Conservation (phyloP, 1,284 basidiomycete species). For the Malassezia yamatoensis region DNA sequence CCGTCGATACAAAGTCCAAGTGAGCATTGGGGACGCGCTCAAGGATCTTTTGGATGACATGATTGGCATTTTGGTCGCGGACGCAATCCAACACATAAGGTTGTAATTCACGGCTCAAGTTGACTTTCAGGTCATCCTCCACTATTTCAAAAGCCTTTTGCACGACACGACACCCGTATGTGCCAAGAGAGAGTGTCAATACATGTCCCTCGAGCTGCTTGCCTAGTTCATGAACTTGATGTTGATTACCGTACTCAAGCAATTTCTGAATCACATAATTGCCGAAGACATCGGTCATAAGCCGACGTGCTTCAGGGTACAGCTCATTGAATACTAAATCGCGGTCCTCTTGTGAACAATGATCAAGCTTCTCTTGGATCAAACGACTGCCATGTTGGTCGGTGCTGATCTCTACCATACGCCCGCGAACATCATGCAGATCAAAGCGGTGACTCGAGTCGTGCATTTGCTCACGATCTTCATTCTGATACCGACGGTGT, state of each 20-base stretch:
- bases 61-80: constrained; percentile 87
- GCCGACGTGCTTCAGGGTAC: constrained; percentile 64
- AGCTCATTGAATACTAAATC: constrained; percentile 76
- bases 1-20: constrained; percentile 62
- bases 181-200: constrained; percentile 69
- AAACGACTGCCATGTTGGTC: constrained; percentile 78
- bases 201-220: constrained; percentile 71
- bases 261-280: constrained; percentile 93
- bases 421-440: constrained; percentile 68
- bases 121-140: constrained; percentile 18
- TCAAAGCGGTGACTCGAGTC: constrained; percentile 23
- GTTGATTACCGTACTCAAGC: constrained; percentile 74
- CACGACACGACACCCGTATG: constrained; percentile 72
- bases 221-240: constrained; percentile 58
- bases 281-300: constrained; percentile 91
- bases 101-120: constrained; percentile 58
- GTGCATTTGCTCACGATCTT: background rate
- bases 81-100: constrained; percentile 75
- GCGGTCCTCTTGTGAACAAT: constrained; percentile 59
- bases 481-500: background rate
- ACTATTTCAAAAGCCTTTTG: constrained; percentile 56
- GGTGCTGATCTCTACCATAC: constrained; percentile 80
- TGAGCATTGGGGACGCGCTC: constrained; percentile 56
- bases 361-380: constrained; percentile 45
- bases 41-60: constrained; percentile 57